Conservation (phyloP, 1,284 basidiomycete genomes). For the Caloboletus inedulis region DNA sequence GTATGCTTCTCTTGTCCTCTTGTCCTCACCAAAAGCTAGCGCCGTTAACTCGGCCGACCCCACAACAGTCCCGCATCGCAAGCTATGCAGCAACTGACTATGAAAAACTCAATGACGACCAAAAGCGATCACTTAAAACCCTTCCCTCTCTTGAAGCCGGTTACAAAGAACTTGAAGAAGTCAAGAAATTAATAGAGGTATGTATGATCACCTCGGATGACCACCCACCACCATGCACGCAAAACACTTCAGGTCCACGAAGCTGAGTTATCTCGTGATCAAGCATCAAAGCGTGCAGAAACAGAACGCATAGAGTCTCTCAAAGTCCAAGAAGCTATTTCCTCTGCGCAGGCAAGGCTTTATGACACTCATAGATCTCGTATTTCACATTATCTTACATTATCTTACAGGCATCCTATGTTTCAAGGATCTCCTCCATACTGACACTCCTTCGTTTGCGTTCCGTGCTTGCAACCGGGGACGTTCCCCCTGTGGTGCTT, state of each 20-base stretch:
- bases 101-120: slow-evolving; percentile 80
- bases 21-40: slow-evolving; percentile 2
- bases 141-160: slow-evolving; percentile 73
- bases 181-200: slow-evolving; percentile 80
- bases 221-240: neutral
- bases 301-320: slow-evolving; percentile 52
- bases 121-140: slow-evolving; percentile 65
- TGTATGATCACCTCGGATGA: slow-evolving; percentile 35
- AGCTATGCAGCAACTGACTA: slow-evolving; percentile 62
- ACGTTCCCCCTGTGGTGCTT: slow-evolving; percentile 43
- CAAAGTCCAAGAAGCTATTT: slow-evolving; percentile 52
- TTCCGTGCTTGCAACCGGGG: slow-evolving; percentile 48
- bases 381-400: neutral
- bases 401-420: slow-evolving; percentile 13
- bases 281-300: slow-evolving; percentile 51
- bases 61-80: slow-evolving; percentile 63
- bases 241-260: slow-evolving; percentile 51
- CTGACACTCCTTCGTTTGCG: slow-evolving; percentile 66
- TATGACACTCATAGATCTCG: neutral
- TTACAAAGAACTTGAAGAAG: slow-evolving; percentile 76
- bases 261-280: slow-evolving; percentile 55
- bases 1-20: slow-evolving; percentile 44
- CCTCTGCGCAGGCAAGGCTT: slow-evolving; percentile 53
- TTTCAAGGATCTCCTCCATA: slow-evolving; percentile 47
- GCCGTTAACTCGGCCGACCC: slow-evolving; percentile 10